Evolutionary conservation across 2,329 filamentous ascomycete genomes (phyloP).

Genomic region (Neurospora crassa): DNA sequence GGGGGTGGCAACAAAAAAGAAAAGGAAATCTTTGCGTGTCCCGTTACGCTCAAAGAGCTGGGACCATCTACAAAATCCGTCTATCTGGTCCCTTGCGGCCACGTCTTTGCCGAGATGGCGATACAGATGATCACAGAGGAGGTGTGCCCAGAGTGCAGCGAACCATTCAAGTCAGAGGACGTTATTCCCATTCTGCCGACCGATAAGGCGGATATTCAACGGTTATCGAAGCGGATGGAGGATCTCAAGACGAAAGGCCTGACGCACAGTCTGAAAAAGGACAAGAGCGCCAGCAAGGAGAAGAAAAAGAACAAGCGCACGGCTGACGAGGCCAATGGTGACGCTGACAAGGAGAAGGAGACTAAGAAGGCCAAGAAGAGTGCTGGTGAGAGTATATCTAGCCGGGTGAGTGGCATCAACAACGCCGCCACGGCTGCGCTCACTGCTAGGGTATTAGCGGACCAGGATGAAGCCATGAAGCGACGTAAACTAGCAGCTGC

Average conservation of each 20-base stretch:
- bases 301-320: slow-evolving; percentile 46
- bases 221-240: slow-evolving; percentile 55
- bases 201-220: slow-evolving; percentile 58
- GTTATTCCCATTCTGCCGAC: slow-evolving; percentile 75
- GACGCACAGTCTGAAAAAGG: slow-evolving; percentile 83
- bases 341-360: slow-evolving; percentile 25
- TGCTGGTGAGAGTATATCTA: slow-evolving; percentile 15
- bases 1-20: slow-evolving; percentile 21
- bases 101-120: slow-evolving; percentile 82
- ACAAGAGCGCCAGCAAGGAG: slow-evolving; percentile 54
- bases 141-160: slow-evolving; percentile 63
- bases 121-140: slow-evolving; percentile 55
- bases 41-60: slow-evolving; percentile 77
- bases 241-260: slow-evolving; percentile 63
- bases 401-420: slow-evolving; percentile 59
- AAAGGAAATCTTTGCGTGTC: slow-evolving; percentile 66
- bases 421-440: slow-evolving; percentile 78
- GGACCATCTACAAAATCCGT: slow-evolving; percentile 72
- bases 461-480: slow-evolving; percentile 78
- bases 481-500: slow-evolving; percentile 56
- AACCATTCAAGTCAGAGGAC: slow-evolving; percentile 61
- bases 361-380: slow-evolving; percentile 20
- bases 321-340: slow-evolving; percentile 37
- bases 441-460: slow-evolving; percentile 76
- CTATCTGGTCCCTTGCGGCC: slow-evolving; percentile 89